A percentile compares a stretch with the other conserved stretches of the same genome.
phyloP scores from a whole-genome alignment of 1,139 yeast genomes.

The Suhomyces anneliseae region DNA sequence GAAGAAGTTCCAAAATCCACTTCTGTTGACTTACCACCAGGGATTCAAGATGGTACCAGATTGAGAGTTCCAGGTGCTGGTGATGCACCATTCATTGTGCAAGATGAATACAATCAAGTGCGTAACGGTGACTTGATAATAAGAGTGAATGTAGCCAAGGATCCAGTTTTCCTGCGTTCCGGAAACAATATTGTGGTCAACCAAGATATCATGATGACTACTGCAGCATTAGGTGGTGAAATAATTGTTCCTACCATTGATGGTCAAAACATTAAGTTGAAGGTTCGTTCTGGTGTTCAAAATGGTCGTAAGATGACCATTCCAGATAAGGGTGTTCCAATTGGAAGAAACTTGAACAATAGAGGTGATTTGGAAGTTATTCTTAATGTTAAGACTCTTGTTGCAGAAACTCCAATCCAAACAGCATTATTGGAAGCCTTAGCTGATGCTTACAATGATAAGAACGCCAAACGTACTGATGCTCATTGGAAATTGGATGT shows the following conservation, averaged over 20 bases:
- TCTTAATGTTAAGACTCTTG: slow-evolving; percentile 67
- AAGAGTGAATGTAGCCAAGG: slow-evolving; percentile 74
- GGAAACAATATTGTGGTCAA: slow-evolving; percentile 64
- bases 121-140: slow-evolving; percentile 86
- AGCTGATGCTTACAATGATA: slow-evolving; percentile 86
- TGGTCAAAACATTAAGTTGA: slow-evolving; percentile 70
- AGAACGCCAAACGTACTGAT: slow-evolving; percentile 68
- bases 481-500: slow-evolving; percentile 55
- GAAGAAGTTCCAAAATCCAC: slow-evolving; percentile 65
- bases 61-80: slow-evolving; percentile 87
- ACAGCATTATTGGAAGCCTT: slow-evolving; percentile 90
- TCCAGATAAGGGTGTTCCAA: slow-evolving; percentile 88
- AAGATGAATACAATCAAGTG: slow-evolving; percentile 62
- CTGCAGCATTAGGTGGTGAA: slow-evolving; percentile 95
- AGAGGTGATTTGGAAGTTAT: slow-evolving; percentile 84
- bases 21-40: slow-evolving; percentile 83
- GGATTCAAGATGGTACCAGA: slow-evolving; percentile 83
- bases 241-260: slow-evolving; percentile 85
- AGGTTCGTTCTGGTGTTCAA: slow-evolving; percentile 86
- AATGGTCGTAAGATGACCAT: slow-evolving; percentile 72
- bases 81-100: slow-evolving; percentile 75
- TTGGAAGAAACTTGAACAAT: slow-evolving; percentile 50
- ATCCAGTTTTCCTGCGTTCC: slow-evolving; percentile 64
- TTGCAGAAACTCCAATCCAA: slow-evolving; percentile 84
- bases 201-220: slow-evolving; percentile 82